A percentile compares a stretch with the other conserved stretches of the same genome.
Evolutionary conservation across 148 eudicot species (phyloP).

Genomic region (Camellia lanceoleosa): DNA sequence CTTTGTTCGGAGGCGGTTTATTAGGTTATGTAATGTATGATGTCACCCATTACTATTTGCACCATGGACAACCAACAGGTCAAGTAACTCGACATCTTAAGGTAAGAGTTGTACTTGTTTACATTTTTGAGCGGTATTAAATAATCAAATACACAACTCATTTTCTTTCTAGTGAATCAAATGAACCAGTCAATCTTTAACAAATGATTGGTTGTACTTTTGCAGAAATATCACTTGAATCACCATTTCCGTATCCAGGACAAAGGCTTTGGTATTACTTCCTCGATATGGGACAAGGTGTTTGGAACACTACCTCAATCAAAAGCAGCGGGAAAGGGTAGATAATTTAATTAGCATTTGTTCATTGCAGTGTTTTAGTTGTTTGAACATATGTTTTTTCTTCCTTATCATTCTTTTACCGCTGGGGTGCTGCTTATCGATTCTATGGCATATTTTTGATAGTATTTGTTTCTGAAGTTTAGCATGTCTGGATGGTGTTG

Average conservation of each 20-base stretch:
- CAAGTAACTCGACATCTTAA: conserved; percentile 58
- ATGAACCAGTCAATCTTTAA: no score
- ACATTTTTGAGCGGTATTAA: background rate
- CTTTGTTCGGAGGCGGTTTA: conserved; percentile 77
- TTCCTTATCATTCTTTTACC: background rate
- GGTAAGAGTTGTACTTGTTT: conserved; percentile 37
- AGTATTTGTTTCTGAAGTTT: background rate
- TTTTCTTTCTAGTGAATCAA: background rate
- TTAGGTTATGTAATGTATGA: conserved; percentile 91
- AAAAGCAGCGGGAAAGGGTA: conserved; percentile 41
- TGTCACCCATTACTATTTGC: conserved; percentile 89
- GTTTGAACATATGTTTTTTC: background rate
- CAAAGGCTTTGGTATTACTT: conserved; percentile 82
- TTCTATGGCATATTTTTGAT: background rate
- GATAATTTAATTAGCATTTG: conserved; percentile 15
- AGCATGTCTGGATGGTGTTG: background rate
- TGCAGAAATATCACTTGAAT: conserved; percentile 83
- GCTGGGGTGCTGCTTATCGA: background rate
- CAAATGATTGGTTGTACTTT: background rate
- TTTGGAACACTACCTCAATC: conserved; percentile 72
- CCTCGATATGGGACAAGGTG: conserved; percentile 72
- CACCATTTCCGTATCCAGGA: conserved; percentile 73
- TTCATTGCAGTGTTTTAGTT: background rate
- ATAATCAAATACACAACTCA: no score
- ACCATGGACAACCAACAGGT: conserved; percentile 81